These are phyloP conservation scores for Phytopythium cucurbitacearum DNA, from an alignment of 352 stramenopile species.

Conservation along the genomic window DNA sequence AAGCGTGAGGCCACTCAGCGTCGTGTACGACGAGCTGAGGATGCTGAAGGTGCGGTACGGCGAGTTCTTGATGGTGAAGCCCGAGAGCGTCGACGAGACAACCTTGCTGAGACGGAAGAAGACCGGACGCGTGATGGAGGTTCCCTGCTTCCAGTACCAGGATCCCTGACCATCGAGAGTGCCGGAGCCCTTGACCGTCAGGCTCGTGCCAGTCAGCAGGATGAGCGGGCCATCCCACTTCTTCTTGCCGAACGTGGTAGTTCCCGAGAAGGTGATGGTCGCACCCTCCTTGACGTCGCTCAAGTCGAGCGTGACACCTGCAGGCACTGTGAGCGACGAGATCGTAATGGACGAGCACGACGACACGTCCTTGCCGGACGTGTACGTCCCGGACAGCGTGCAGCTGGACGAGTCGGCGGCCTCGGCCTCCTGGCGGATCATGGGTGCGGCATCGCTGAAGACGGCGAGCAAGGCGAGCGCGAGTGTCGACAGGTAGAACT, in stretches of 20 bases:
- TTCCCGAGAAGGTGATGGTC: conserved; percentile 27
- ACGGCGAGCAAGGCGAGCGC: not conserved
- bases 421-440: conserved; percentile 12
- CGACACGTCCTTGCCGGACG: conserved; percentile 13
- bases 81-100: conserved; percentile 30
- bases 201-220: conserved; percentile 16
- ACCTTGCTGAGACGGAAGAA: conserved; percentile 26
- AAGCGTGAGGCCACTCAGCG: conserved; percentile 13
- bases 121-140: conserved; percentile 20
- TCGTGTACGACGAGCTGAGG: conserved; percentile 30
- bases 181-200: conserved; percentile 20
- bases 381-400: conserved; percentile 29
- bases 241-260: conserved; percentile 30
- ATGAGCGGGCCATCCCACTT: conserved; percentile 29
- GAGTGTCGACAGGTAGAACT: conserved; percentile 1
- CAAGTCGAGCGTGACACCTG: conserved; percentile 30
- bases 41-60: conserved; percentile 43
- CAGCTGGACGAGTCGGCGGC: conserved; percentile 11
- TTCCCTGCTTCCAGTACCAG: conserved; percentile 36
- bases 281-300: conserved; percentile 21
- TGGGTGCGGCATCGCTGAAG: conserved; percentile 1
- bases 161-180: conserved; percentile 30
- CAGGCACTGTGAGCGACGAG: conserved; percentile 20
- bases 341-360: conserved; percentile 23
- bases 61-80: conserved; percentile 17